Evolutionary conservation across 768 basidiomycete genomes (phyloP).

Genomic region (Leccinum truebloodii): DNA sequence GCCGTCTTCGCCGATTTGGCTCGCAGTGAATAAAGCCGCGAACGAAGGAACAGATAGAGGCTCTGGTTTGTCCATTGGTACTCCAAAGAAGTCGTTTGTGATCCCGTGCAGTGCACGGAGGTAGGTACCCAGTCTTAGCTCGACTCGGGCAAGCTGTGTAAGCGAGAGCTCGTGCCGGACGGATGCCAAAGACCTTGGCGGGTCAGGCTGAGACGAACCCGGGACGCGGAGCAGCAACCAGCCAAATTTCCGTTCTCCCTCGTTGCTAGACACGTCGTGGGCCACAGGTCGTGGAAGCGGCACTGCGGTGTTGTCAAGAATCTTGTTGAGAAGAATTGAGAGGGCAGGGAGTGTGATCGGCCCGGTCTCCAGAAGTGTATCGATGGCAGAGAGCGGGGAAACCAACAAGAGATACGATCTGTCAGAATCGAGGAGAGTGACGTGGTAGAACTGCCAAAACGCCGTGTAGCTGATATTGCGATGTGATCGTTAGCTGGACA

Average conservation of each 20-base stretch:
- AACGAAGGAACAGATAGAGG: conserved; percentile 32
- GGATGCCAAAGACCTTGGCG: conserved; percentile 34
- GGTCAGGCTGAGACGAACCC: conserved; percentile 38
- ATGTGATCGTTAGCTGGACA: not conserved
- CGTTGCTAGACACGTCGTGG: conserved; percentile 44
- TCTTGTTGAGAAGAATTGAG: conserved; percentile 41
- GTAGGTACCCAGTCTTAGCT: conserved; percentile 60
- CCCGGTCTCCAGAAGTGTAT: conserved; percentile 11
- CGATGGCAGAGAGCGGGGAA: conserved; percentile 8
- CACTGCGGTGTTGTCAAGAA: conserved; percentile 47
- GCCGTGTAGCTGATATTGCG: conserved; percentile 27
- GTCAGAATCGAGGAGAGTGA: conserved; percentile 24
- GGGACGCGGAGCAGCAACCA: conserved; percentile 37
- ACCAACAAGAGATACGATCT: conserved; percentile 32
- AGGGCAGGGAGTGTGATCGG: conserved; percentile 37
- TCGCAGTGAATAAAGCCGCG: conserved; percentile 3
- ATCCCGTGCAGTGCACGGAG: conserved; percentile 66
- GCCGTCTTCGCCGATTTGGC: conserved; percentile 7
- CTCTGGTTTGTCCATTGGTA: conserved; percentile 39
- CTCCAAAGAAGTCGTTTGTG: conserved; percentile 79
- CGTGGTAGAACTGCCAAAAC: conserved; percentile 30
- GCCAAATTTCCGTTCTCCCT: conserved; percentile 23
- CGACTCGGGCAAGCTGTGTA: conserved; percentile 46
- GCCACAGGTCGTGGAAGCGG: conserved; percentile 48
- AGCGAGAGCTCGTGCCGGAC: conserved; percentile 37